These are phyloP conservation scores for Lactifluus piperatus DNA, from an alignment of 768 basidiomycete species.

Conservation along the genomic window DNA sequence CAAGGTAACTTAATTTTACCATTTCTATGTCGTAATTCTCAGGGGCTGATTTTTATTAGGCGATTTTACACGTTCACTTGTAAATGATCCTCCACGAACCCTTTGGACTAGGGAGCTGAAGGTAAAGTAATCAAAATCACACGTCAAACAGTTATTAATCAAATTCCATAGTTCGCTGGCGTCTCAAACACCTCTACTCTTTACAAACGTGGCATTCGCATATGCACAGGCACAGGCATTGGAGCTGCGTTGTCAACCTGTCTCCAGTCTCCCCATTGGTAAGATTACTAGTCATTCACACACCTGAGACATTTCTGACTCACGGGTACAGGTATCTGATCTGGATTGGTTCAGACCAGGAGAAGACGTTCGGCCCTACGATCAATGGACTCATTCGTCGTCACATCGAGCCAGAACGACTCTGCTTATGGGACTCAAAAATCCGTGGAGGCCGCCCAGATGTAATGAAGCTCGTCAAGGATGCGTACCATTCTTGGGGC, in stretches of 20 bases:
- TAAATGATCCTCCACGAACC: constrained; percentile 33
- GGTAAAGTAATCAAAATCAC: constrained; percentile 19
- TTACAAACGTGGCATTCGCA: constrained; percentile 37
- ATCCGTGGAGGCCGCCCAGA: constrained; percentile 33
- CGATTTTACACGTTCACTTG: constrained; percentile 36
- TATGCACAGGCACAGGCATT: constrained; percentile 38
- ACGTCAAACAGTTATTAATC: not conserved
- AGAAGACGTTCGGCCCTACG: constrained; percentile 38
- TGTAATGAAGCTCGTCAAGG: constrained; percentile 31
- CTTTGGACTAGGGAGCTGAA: constrained; percentile 39
- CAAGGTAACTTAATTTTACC: constrained; percentile 23
- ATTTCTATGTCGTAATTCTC: not conserved
- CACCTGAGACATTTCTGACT: not conserved
- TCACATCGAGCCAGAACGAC: constrained; percentile 32
- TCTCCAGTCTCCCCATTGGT: constrained; percentile 33
- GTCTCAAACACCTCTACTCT: constrained; percentile 36
- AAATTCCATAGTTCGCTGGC: constrained; percentile 31
- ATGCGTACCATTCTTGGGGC: constrained; percentile 29
- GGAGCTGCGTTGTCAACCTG: constrained; percentile 39
- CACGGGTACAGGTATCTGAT: constrained; percentile 30
- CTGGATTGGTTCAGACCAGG: constrained; percentile 38
- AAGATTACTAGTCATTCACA: constrained; percentile 13
- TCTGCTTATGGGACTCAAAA: constrained; percentile 36
- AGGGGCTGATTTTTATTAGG: constrained; percentile 12
- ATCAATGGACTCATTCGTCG: constrained; percentile 33